Percentiles rank a stretch among this genome's conserved stretches.
Evolutionary conservation across 1,284 basidiomycete genomes (phyloP).

Genomic region (Trametes polyzona): DNA sequence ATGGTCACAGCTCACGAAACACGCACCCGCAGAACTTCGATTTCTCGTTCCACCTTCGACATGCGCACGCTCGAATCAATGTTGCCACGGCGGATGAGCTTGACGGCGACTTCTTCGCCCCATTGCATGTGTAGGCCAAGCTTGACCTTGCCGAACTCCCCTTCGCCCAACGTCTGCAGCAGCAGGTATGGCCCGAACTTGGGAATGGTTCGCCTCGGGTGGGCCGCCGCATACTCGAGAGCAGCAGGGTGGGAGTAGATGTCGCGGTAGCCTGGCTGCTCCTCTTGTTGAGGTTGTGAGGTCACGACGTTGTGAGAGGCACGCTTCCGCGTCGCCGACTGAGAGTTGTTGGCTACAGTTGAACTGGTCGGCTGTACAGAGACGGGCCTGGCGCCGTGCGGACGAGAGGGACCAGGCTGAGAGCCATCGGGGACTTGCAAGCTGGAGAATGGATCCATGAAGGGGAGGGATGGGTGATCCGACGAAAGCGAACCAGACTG

Average conservation of each 20-base stretch:
- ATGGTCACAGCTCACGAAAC: slow-evolving; percentile 18
- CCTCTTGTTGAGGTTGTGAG: slow-evolving; percentile 46
- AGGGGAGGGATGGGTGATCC: slow-evolving; percentile 4
- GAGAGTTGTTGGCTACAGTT: slow-evolving; percentile 38
- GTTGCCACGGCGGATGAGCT: slow-evolving; percentile 93
- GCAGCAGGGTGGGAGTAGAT: slow-evolving; percentile 88
- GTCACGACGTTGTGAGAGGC: slow-evolving; percentile 58
- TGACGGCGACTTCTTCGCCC: slow-evolving; percentile 99
- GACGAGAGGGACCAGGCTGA: slow-evolving; percentile 50
- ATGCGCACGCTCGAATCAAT: slow-evolving; percentile 88
- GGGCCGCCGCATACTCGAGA: slow-evolving; percentile 81
- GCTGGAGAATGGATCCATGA: slow-evolving; percentile 37
- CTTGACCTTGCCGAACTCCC: slow-evolving; percentile 99
- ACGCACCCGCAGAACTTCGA: slow-evolving; percentile 92
- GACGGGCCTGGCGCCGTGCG: slow-evolving; percentile 45
- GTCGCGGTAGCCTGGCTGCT: slow-evolving; percentile 60
- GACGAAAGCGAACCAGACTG: slow-evolving; percentile 24
- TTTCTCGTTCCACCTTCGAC: slow-evolving; percentile 97
- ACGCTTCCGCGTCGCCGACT: slow-evolving; percentile 47
- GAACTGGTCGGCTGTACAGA: slow-evolving; percentile 48
- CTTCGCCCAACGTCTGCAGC: slow-evolving; percentile 94
- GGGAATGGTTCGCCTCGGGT: slow-evolving; percentile 85
- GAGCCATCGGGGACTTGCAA: slow-evolving; percentile 53
- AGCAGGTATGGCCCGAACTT: slow-evolving; percentile 96
- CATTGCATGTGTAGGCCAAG: slow-evolving; percentile 93